Percentiles rank a stretch among this genome's conserved stretches.
These are phyloP conservation scores for Amanita fuliginea DNA, from an alignment of 768 basidiomycete genomes.

Conservation along the genomic window DNA sequence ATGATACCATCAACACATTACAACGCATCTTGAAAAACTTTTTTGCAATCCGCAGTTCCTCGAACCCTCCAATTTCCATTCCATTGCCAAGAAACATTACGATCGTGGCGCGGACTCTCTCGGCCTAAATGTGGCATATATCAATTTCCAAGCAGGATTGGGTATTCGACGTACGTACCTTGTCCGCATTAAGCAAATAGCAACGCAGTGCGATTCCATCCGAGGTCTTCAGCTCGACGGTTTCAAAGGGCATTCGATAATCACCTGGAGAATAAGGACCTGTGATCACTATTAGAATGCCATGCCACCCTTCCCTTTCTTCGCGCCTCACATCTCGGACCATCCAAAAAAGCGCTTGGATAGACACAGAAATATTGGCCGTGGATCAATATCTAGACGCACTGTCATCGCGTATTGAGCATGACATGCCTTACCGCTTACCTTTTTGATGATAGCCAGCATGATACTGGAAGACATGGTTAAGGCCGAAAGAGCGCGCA, in stretches of 20 bases:
- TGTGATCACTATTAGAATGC: background rate
- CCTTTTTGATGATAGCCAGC: background rate
- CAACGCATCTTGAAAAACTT: slow-evolving; percentile 2
- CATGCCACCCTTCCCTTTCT: background rate
- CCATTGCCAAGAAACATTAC: slow-evolving; percentile 15
- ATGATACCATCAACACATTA: slow-evolving; percentile 13
- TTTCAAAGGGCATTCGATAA: slow-evolving; percentile 1
- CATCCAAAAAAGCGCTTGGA: slow-evolving; percentile 1
- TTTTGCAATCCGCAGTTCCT: background rate
- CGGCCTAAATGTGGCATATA: background rate
- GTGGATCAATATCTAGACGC: slow-evolving; percentile 1
- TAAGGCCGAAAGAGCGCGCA: background rate
- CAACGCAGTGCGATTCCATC: slow-evolving; percentile 1
- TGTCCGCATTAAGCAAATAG: slow-evolving; percentile 2
- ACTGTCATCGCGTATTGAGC: background rate
- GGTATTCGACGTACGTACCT: background rate
- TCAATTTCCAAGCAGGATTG: background rate
- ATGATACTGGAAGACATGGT: background rate
- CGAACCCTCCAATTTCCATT: slow-evolving; percentile 9
- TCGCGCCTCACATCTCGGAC: background rate
- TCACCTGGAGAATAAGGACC: slow-evolving; percentile 1
- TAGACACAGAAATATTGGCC: slow-evolving; percentile 4
- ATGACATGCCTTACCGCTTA: background rate
- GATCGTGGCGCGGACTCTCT: slow-evolving; percentile 8
- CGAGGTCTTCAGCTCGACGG: slow-evolving; percentile 3